These are phyloP conservation scores for Colletotrichum sp. DNA, from an alignment of 2,329 filamentous ascomycete species.

Conservation along the genomic window DNA sequence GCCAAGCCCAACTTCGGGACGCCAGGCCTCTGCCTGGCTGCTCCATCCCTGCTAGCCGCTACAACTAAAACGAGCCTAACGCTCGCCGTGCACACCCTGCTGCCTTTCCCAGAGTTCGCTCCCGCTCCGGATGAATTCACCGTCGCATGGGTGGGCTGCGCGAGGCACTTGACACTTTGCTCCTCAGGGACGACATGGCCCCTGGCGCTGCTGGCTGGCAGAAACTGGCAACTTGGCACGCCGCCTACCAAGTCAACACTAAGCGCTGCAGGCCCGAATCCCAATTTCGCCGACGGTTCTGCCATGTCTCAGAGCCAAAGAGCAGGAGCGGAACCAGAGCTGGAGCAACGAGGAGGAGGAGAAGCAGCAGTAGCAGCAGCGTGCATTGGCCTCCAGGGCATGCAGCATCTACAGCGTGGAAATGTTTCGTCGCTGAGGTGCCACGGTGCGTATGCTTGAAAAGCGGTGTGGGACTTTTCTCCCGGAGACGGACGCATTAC, in stretches of 20 bases:
- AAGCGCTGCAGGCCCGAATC: neutral
- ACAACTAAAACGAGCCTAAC: constrained; percentile 20
- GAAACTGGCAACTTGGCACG: neutral
- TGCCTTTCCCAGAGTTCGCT: constrained; percentile 11
- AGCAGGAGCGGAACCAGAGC: neutral
- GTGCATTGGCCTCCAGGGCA: neutral
- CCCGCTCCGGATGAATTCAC: constrained; percentile 20
- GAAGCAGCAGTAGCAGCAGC: neutral
- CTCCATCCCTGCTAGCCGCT: constrained; percentile 15
- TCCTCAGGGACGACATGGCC: constrained; percentile 15
- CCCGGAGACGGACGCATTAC: neutral
- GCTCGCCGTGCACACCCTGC: constrained; percentile 10
- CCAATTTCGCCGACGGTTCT: neutral
- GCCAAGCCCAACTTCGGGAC: constrained; percentile 12
- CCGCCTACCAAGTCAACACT: neutral
- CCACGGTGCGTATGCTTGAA: neutral
- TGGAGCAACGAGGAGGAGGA: neutral
- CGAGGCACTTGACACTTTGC: constrained; percentile 19
- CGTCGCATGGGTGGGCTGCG: constrained; percentile 19
- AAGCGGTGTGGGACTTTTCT: constrained; percentile 13
- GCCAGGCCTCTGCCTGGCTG: constrained; percentile 2
- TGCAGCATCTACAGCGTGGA: neutral
- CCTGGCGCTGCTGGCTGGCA: neutral
- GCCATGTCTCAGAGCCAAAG: neutral
- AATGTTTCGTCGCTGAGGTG: neutral